Evolutionary conservation across 1,284 basidiomycete genomes (phyloP).

Genomic region (Coniferiporia sulphurascens): DNA sequence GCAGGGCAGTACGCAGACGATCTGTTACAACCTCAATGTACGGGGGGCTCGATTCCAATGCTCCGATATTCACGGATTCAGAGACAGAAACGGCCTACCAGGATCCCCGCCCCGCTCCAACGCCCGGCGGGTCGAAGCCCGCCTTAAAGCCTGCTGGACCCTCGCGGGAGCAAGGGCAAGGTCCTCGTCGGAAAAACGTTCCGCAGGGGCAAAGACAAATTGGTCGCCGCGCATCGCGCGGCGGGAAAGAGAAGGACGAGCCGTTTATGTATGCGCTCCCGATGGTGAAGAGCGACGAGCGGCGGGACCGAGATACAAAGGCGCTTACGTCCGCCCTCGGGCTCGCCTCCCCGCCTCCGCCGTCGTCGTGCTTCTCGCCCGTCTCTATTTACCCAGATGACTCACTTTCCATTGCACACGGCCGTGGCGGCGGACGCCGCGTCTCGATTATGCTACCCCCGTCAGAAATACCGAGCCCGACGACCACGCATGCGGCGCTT

Average conservation of each 20-base stretch:
- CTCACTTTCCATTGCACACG: constrained; percentile 55
- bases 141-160: constrained; percentile 9
- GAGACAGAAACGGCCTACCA: constrained; percentile 10
- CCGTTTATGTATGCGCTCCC: constrained; percentile 28
- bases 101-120: constrained; percentile 16
- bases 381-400: constrained; percentile 63
- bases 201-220: neutral
- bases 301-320: constrained; percentile 44
- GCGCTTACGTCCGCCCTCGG: constrained; percentile 53
- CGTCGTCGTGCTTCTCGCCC: constrained; percentile 41
- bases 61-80: constrained; percentile 11
- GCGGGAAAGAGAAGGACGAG: constrained; percentile 27
- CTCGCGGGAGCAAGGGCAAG: constrained; percentile 7
- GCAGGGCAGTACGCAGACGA: constrained; percentile 4
- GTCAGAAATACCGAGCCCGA: constrained; percentile 17
- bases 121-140: constrained; percentile 11
- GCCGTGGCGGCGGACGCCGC: constrained; percentile 25
- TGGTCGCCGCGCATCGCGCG: constrained; percentile 22
- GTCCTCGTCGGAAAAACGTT: constrained; percentile 1
- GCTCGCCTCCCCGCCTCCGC: constrained; percentile 28
- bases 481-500: constrained; percentile 40
- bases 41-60: neutral
- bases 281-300: constrained; percentile 39
- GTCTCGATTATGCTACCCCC: constrained; percentile 9
- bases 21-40: constrained; percentile 7